Base-by-base conservation (phyloP, 1,284 basidiomycete species). In the Malassezia equina region DNA sequence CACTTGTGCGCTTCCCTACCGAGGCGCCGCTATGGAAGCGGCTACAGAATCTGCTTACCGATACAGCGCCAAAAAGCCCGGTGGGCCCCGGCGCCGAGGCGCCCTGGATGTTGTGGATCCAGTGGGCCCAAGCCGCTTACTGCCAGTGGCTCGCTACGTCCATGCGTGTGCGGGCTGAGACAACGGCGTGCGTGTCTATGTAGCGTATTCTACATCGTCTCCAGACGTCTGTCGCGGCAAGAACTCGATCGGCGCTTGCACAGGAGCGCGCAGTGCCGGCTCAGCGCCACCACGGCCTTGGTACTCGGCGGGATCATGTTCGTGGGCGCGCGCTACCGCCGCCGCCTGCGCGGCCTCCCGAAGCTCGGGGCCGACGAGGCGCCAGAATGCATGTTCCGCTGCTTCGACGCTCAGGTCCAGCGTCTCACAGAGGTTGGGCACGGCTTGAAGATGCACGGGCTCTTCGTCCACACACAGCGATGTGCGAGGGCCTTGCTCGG, bases 351-450 rank as follows among this genome's bases (percentile, higher is more conserved):
- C 58, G 29, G 45, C 51, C 25, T 31, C 40, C 34, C 28, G 23
- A 40, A 45, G 48, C 29, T 52, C 52, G 15, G 58, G 50, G 13
- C 66, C 69, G 0, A 80, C 69, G 1, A 80, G 78, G 42, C 78
- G 78, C 79, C 80, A 82, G 69, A 86, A 88, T 2, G 81, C 75
- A 11, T 66, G 67, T 70, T 88, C 83, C 1, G 83, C 86, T 55
- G 80, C 73, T 7, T 64, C 58, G 2, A 83, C 80, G 8, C 31
- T 19, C 17, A 24, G 19, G 27, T 31, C 83, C 80, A 33, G 78
- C 73, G 68, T 88, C 85, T 23, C 81, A 78, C 21, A 79, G 9
- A 41, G 32, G 48, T 64, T 57, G 34, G 55, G 70, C 42, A 83
- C 80, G 2, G 83, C 51, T 43, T 60, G 62, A 6, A 15, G 15